Evolutionary conservation across 768 basidiomycete genomes (phyloP).

Genomic region (Pholiota molesta): DNA sequence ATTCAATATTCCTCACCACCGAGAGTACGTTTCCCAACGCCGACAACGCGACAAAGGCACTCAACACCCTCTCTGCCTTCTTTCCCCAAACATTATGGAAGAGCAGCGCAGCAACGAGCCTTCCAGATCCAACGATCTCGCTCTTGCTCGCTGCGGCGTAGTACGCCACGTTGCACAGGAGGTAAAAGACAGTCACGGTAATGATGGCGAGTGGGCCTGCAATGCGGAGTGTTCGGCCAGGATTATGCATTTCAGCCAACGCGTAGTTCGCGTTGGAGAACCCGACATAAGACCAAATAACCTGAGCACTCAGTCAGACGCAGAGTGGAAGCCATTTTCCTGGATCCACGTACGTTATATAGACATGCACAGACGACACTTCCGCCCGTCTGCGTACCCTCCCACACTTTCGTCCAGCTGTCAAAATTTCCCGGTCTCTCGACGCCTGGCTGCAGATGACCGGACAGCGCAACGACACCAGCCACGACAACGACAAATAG

Average conservation of each 20-base stretch:
- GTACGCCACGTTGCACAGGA: conserved; percentile 68
- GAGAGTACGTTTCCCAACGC: conserved; percentile 62
- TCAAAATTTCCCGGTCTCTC: conserved; percentile 33
- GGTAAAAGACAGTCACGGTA: conserved; percentile 56
- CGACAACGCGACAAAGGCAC: conserved; percentile 50
- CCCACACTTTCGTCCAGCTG: conserved; percentile 26
- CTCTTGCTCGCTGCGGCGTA: conserved; percentile 65
- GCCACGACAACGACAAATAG: conserved; percentile 47
- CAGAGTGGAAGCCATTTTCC: background rate
- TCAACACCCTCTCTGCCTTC: conserved; percentile 39
- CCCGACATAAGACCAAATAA: conserved; percentile 55
- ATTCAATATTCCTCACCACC: conserved; percentile 40
- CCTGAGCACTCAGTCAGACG: conserved; percentile 30
- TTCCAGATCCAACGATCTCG: conserved; percentile 62
- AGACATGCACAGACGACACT: conserved; percentile 53
- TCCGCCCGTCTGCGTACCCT: conserved; percentile 41
- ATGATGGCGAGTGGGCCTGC: conserved; percentile 65
- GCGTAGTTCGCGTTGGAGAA: conserved; percentile 73
- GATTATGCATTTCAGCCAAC: conserved; percentile 63
- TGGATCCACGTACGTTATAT: conserved; percentile 38
- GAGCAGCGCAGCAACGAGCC: conserved; percentile 64
- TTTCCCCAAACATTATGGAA: conserved; percentile 69
- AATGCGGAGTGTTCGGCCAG: conserved; percentile 61
- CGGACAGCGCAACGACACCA: conserved; percentile 44
- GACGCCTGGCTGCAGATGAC: conserved; percentile 27